phyloP scores from a whole-genome alignment of 2,329 filamentous ascomycete genomes.

The Beauveria medogensis region DNA sequence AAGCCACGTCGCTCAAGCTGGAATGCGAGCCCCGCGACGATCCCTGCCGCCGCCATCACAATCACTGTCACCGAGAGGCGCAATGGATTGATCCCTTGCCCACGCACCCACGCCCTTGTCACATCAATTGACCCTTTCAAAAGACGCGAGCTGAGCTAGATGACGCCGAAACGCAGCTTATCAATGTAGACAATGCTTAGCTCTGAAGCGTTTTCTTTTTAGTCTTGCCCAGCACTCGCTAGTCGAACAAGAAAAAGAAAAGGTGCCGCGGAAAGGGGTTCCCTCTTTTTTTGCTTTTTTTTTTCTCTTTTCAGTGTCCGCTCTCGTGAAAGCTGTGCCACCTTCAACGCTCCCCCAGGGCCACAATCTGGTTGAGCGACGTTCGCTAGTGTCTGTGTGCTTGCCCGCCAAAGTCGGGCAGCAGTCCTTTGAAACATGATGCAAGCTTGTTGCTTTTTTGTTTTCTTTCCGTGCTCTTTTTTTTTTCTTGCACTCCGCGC shows the following conservation, averaged over 20 bases:
- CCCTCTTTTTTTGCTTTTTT: not conserved
- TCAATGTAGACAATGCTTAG: not conserved
- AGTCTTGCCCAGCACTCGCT: not conserved
- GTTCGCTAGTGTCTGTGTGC: slow-evolving; percentile 9
- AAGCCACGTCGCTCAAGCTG: not conserved
- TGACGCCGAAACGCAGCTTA: too few species aligned
- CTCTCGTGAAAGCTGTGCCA: not conserved
- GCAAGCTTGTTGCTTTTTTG: not conserved
- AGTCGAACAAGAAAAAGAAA: not conserved
- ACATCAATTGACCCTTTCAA: not conserved
- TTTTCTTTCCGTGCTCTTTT: not conserved
- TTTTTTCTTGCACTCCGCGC: not conserved
- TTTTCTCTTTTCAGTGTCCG: not conserved
- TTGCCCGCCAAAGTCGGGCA: not conserved
- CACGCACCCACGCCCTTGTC: not conserved
- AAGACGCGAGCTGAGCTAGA: too few species aligned
- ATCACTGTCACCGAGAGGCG: not conserved
- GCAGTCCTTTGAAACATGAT: not conserved
- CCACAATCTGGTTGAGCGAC: not conserved
- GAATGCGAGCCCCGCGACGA: not conserved
- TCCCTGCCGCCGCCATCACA: not conserved
- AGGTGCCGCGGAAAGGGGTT: not conserved
- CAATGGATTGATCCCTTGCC: not conserved
- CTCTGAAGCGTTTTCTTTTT: not conserved
- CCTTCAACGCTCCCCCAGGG: not conserved